Evolutionary conservation across 306 rosid genomes (phyloP).

Genomic region (Boehmeria nivea): DNA sequence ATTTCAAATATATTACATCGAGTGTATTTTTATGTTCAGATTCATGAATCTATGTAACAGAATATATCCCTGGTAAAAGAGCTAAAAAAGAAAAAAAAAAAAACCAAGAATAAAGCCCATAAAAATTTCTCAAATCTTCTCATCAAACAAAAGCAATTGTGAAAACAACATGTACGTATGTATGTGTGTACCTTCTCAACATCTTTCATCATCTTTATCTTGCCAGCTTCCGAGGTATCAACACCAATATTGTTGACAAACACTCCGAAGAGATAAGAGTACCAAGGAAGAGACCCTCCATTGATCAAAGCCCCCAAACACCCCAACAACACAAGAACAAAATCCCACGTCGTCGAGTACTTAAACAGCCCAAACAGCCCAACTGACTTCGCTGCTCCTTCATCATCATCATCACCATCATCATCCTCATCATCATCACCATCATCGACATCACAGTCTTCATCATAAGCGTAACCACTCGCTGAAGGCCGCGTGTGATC

Average conservation of each 20-base stretch:
- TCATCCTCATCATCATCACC: slow-evolving; percentile 37
- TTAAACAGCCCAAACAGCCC: slow-evolving; percentile 73
- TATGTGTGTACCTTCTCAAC: slow-evolving; percentile 35
- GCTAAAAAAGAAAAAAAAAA: too few relatives aligned
- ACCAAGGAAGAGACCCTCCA: slow-evolving; percentile 89
- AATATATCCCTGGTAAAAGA: too few relatives aligned
- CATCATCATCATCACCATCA: slow-evolving; percentile 43
- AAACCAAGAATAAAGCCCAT: too few relatives aligned
- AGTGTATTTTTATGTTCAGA: too few relatives aligned
- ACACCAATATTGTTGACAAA: slow-evolving; percentile 55
- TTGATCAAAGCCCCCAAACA: slow-evolving; percentile 83
- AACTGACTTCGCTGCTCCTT: slow-evolving; percentile 40
- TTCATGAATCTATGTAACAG: too few relatives aligned
- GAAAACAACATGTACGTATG: too few relatives aligned
- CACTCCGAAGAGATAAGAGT: slow-evolving; percentile 67
- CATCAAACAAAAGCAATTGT: too few relatives aligned
- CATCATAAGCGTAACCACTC: background rate
- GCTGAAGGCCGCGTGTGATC: slow-evolving; percentile 2
- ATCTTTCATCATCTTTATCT: slow-evolving; percentile 46
- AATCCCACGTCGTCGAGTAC: slow-evolving; percentile 73
- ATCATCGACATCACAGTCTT: slow-evolving; percentile 3
- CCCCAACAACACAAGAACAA: slow-evolving; percentile 67
- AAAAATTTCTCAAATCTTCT: too few relatives aligned
- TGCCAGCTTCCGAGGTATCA: slow-evolving; percentile 25
- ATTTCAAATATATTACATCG: too few relatives aligned